phyloP scores from a whole-genome alignment of 371 early-diverging fungal genomes.

The Neoconidiobolus thromboides region DNA sequence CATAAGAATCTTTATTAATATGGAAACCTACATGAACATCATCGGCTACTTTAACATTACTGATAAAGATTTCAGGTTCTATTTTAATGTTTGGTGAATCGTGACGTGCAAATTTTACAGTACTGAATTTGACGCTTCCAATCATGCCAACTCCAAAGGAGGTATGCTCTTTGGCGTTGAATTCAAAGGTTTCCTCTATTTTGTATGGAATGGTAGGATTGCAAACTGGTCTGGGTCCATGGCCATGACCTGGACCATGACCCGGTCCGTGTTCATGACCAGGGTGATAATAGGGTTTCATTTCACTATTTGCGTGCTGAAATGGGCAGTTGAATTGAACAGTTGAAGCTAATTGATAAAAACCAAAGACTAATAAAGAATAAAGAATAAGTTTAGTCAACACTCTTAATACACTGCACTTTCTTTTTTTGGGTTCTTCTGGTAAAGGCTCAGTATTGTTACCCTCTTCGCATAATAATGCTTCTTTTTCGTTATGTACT shows the following conservation, averaged over 20 bases:
- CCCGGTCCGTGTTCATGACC: too few species aligned
- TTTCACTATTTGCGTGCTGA: too few species aligned
- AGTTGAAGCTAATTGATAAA: too few species aligned
- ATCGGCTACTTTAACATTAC: not conserved
- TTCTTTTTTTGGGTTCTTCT: too few species aligned
- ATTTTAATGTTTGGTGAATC: not conserved
- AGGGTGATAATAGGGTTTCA: too few species aligned
- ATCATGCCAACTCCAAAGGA: not conserved
- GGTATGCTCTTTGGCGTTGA: not conserved
- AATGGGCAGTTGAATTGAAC: too few species aligned
- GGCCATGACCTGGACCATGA: not conserved
- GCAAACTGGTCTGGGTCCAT: not conserved
- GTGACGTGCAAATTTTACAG: conserved; percentile 2
- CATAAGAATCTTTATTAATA: not conserved
- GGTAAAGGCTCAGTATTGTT: too few species aligned
- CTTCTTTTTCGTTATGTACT: too few species aligned
- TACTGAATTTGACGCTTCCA: not conserved
- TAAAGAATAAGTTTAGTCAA: too few species aligned
- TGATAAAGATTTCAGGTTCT: conserved; percentile 3
- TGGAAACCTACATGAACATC: not conserved
- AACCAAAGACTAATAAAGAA: too few species aligned
- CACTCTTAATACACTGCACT: too few species aligned
- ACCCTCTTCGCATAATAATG: too few species aligned
- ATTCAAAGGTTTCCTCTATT: not conserved
- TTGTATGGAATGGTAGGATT: not conserved